Evolutionary conservation across 768 basidiomycete genomes (phyloP), one percentile per base, ranked within the genome.

Genomic region (Russula earlei): DNA sequence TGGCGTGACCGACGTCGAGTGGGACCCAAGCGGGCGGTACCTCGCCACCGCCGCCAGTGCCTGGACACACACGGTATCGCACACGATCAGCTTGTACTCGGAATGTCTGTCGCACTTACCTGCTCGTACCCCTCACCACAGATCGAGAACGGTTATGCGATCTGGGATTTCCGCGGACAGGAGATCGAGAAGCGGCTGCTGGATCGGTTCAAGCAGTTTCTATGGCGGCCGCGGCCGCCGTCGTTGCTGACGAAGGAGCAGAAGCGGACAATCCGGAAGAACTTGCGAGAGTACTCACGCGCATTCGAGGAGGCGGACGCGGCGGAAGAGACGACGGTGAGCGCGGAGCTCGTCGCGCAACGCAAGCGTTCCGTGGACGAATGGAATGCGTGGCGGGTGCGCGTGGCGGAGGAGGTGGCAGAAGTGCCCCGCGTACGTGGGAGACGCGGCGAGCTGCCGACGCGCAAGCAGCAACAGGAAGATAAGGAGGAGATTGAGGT

Each of bases 101-200:
- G n/a, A n/a, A n/a, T n/a, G n/a, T n/a, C n/a, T n/a, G n/a, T n/a
- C n/a, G n/a, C n/a, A 22, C 19, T 47, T 14, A 47, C 19, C 9
- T n/a, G n/a, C 45, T 8, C 12, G 19, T 36, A 10, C 5, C 11
- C 45, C 3, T 5, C 19, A 7, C 37, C 9, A 5, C 63, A 97
- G 95, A 82, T 97, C 59, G 96, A 99, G 69, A 91, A 97, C 58
- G 96, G 96, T 34, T 99, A 84, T 67, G 86, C 86, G 10, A 83
- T 99, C 62, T 98, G 94, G 92, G 94, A 98, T 72, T 97, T 96
- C 81, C 87, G 87, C 51, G 96, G 95, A n/a, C 86, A 91, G 69
- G 91, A 95, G 68, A 76, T 93, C n/a, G 79, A 87, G 67, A 88
- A 90, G 68, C 84, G 85, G 49, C 82, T 92, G 55, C 75, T 87